Percentiles rank a stretch among this genome's conserved stretches.
Conservation (phyloP, 2,329 filamentous ascomycete species). For the Penicillium sp. region DNA sequence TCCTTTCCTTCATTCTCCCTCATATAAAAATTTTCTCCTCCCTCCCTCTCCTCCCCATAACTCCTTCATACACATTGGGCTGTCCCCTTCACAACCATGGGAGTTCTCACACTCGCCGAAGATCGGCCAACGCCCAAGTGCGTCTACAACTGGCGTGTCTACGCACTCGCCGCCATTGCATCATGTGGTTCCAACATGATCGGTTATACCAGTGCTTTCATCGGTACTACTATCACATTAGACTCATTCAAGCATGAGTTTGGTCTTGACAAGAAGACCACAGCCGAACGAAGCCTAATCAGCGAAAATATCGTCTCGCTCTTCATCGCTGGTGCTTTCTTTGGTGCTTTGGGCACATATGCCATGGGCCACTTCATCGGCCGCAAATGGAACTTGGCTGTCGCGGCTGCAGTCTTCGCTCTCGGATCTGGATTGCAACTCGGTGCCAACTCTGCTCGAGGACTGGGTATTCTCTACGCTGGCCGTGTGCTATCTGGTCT, state of each 20-base stretch:
- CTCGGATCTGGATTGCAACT: constrained; percentile 69
- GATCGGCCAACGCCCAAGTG: constrained; percentile 56
- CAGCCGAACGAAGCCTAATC: constrained; percentile 56
- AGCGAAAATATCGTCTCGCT: constrained; percentile 75
- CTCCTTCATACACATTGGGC: constrained; percentile 1
- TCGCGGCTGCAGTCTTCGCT: constrained; percentile 65
- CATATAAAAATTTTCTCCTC: constrained; percentile 3
- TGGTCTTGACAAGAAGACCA: constrained; percentile 54
- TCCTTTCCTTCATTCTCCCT: constrained; percentile 8
- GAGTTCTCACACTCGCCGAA: constrained; percentile 40
- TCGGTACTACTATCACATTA: constrained; percentile 72
- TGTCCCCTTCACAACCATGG: constrained; percentile 25
- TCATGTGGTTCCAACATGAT: constrained; percentile 62
- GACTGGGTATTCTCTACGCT: constrained; percentile 59
- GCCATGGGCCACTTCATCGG: constrained; percentile 64
- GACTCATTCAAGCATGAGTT: constrained; percentile 70
- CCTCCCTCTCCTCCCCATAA: neutral
- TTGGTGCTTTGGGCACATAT: constrained; percentile 68
- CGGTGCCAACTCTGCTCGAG: constrained; percentile 58
- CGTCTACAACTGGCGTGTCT: constrained; percentile 63
- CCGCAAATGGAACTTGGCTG: constrained; percentile 61
- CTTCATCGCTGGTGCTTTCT: constrained; percentile 81
- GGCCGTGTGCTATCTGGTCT: constrained; percentile 56
- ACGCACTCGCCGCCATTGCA: constrained; percentile 54
- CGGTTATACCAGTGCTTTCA: constrained; percentile 71